phyloP scores from a whole-genome alignment of 257 asterid genomes.

The Solanum chmielewskii region DNA sequence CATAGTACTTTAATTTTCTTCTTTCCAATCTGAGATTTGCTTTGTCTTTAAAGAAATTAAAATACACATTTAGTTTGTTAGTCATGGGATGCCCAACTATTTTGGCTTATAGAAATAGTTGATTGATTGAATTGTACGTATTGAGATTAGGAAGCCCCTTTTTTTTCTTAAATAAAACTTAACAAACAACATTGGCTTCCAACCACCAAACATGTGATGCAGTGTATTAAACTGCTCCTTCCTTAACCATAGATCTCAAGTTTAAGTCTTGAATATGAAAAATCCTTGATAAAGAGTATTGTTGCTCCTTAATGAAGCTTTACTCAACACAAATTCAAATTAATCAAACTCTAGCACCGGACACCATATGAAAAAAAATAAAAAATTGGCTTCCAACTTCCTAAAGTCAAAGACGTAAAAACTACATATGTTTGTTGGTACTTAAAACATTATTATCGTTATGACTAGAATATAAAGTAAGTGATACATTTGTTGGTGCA shows the following conservation, averaged over 20 bases:
- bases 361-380: not conserved
- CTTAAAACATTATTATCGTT: not conserved
- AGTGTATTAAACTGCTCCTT: not conserved
- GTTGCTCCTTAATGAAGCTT: not conserved
- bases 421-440: not conserved
- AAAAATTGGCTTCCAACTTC: not conserved
- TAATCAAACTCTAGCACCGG: accelerated
- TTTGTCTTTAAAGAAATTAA: not conserved
- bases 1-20: not conserved
- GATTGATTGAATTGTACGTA: not conserved
- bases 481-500: not conserved
- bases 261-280: not conserved
- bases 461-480: not conserved
- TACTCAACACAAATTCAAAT: not conserved
- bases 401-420: not conserved
- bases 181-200: not conserved
- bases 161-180: not conserved
- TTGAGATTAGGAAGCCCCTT: not conserved
- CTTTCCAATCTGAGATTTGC: not conserved
- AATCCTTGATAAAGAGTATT: too few relatives aligned
- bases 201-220: not conserved
- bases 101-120: not conserved
- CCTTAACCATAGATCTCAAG: too few relatives aligned
- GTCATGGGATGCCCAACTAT: not conserved
- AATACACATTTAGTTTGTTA: not conserved